phyloP scores from a whole-genome alignment of 805 yeast genomes.

The Hermanozyma aechmeae region DNA sequence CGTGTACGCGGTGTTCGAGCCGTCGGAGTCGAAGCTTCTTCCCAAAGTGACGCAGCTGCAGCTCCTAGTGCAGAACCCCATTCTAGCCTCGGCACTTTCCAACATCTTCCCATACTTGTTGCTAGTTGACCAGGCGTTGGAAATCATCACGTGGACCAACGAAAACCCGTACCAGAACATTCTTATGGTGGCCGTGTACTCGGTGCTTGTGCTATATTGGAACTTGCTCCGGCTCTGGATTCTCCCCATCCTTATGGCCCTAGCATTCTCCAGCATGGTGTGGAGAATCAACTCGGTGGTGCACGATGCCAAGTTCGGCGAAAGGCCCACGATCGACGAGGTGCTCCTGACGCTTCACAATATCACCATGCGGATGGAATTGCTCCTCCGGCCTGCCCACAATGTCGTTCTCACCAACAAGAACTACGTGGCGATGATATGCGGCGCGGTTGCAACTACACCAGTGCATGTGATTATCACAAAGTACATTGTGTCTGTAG shows the following conservation, averaged over 20 bases:
- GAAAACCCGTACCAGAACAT: conserved; percentile 40
- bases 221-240: conserved; percentile 19
- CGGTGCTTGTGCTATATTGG: conserved; percentile 36
- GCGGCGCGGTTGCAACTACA: conserved; percentile 25
- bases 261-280: conserved; percentile 29
- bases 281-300: conserved; percentile 38
- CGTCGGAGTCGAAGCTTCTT: conserved; percentile 26
- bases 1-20: conserved; percentile 23
- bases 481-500: background rate
- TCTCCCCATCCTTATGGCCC: conserved; percentile 29
- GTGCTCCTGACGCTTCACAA: conserved; percentile 39
- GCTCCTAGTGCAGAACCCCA: conserved; percentile 34
- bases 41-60: conserved; percentile 18
- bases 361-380: conserved; percentile 32
- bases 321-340: conserved; percentile 45
- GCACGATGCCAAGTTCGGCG: conserved; percentile 32
- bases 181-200: conserved; percentile 27
- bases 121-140: conserved; percentile 34
- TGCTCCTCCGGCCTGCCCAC: conserved; percentile 30
- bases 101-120: conserved; percentile 39
- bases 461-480: conserved; percentile 30
- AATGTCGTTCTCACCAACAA: conserved; percentile 15
- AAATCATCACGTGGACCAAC: conserved; percentile 47
- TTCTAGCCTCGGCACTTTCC: conserved; percentile 37
- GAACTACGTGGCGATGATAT: conserved; percentile 20